These are phyloP conservation scores for Boletus coccyginus DNA, from an alignment of 768 basidiomycete genomes.

Conservation along the genomic window DNA sequence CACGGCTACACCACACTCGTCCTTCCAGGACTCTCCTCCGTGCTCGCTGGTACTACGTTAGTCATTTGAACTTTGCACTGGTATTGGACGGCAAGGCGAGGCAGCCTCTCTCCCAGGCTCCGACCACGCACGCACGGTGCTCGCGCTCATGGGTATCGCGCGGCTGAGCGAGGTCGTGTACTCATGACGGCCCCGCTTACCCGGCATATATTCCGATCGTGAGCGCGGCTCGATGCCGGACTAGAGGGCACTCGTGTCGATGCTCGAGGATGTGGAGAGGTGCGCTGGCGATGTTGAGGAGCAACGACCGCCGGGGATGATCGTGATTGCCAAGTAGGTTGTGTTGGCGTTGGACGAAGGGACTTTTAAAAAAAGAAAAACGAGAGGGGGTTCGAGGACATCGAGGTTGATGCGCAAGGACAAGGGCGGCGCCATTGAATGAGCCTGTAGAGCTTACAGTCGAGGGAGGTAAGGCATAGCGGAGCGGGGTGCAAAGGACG, in stretches of 20 bases:
- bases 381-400: no score
- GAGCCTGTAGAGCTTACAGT: no score
- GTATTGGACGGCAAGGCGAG: conserved; percentile 85
- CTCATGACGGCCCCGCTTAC: conserved; percentile 55
- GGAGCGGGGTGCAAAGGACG: no score
- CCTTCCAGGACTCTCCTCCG: conserved; percentile 86
- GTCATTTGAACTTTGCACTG: conserved; percentile 92
- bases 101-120: conserved; percentile 86
- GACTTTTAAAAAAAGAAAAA: no score
- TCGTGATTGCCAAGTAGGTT: conserved; percentile 92
- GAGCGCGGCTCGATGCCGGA: conserved; percentile 94
- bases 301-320: conserved; percentile 95
- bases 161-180: conserved; percentile 72
- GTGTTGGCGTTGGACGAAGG: conserved; percentile 64
- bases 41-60: conserved; percentile 90
- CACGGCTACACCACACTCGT: conserved; percentile 56
- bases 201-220: conserved; percentile 82
- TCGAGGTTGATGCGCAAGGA: conserved; percentile 28
- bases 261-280: conserved; percentile 65
- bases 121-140: conserved; percentile 72
- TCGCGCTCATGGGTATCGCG: conserved; percentile 95
- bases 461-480: no score
- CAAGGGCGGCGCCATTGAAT: conserved; percentile 26
- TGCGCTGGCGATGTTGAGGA: conserved; percentile 74
- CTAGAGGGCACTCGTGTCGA: conserved; percentile 80